Percentiles rank a stretch among this genome's conserved stretches.
Evolutionary conservation across 495 filamentous ascomycete species (phyloP).

Genomic region (Pyrenula aspistea): DNA sequence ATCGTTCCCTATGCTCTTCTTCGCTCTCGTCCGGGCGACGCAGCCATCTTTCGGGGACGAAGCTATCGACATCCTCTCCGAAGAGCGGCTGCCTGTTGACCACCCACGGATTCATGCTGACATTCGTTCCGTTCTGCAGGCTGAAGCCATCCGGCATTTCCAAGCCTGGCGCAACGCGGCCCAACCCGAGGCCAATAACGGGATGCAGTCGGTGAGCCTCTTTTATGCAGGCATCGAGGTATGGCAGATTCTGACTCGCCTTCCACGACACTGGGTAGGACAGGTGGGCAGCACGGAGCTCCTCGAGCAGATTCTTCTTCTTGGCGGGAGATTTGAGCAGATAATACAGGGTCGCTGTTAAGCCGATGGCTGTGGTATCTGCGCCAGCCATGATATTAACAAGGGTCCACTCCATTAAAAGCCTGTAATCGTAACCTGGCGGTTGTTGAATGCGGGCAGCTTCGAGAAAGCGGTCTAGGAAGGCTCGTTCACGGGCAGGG

Average conservation of each 20-base stretch:
- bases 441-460: no score
- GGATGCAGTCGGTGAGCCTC: slow-evolving; percentile 46
- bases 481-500: no score
- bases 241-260: slow-evolving; percentile 43
- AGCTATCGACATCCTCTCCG: slow-evolving; percentile 45
- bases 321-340: slow-evolving; percentile 19
- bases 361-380: slow-evolving; percentile 30
- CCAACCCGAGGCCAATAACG: slow-evolving; percentile 22
- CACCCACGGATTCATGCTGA: slow-evolving; percentile 12
- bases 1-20: no score
- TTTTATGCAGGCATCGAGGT: slow-evolving; percentile 38
- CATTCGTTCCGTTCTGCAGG: slow-evolving; percentile 34
- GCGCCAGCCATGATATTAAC: slow-evolving; percentile 34
- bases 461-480: no score
- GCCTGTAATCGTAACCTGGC: no score
- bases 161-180: slow-evolving; percentile 21
- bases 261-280: slow-evolving; percentile 18
- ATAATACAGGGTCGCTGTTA: slow-evolving; percentile 22
- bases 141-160: slow-evolving; percentile 15
- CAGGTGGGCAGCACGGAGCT: slow-evolving; percentile 17
- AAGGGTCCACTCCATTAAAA: slow-evolving; percentile 15
- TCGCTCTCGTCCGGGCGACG: no score
- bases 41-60: slow-evolving; percentile 49
- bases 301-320: slow-evolving; percentile 13
- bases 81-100: slow-evolving; percentile 43